Evolutionary conservation across 2,329 filamentous ascomycete genomes (phyloP).

Genomic region (Didymella lethalis): DNA sequence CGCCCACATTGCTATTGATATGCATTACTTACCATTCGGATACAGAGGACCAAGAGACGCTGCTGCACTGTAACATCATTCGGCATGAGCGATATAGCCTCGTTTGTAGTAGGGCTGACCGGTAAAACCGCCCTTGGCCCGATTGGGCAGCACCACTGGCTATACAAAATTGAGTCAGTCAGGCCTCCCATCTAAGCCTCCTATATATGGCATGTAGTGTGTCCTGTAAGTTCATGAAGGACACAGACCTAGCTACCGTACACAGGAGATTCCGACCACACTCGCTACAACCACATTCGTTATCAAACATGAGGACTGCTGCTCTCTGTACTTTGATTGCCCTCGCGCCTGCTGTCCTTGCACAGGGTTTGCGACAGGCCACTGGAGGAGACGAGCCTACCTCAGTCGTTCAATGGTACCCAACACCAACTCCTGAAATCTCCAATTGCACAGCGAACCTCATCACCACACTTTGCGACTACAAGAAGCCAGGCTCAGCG

Average conservation of each 20-base stretch:
- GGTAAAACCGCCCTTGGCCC: background rate
- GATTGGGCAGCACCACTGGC: background rate
- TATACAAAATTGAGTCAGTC: background rate
- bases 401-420: conserved; percentile 2
- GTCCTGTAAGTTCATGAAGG: background rate
- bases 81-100: conserved; percentile 1
- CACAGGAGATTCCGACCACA: background rate
- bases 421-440: conserved; percentile 2
- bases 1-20: background rate
- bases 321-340: background rate
- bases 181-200: background rate
- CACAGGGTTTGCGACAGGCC: conserved; percentile 7
- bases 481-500: conserved; percentile 1
- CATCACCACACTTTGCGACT: conserved; percentile 6
- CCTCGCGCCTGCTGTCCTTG: background rate
- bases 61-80: background rate
- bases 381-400: conserved; percentile 4
- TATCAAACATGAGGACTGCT: background rate
- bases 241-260: background rate
- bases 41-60: background rate
- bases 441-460: conserved; percentile 6
- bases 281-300: background rate
- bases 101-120: background rate
- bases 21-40: background rate
- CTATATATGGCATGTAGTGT: background rate